Evolutionary conservation across 495 filamentous ascomycete genomes (phyloP).

Genomic region (Penicillium psychrofluorescens): DNA sequence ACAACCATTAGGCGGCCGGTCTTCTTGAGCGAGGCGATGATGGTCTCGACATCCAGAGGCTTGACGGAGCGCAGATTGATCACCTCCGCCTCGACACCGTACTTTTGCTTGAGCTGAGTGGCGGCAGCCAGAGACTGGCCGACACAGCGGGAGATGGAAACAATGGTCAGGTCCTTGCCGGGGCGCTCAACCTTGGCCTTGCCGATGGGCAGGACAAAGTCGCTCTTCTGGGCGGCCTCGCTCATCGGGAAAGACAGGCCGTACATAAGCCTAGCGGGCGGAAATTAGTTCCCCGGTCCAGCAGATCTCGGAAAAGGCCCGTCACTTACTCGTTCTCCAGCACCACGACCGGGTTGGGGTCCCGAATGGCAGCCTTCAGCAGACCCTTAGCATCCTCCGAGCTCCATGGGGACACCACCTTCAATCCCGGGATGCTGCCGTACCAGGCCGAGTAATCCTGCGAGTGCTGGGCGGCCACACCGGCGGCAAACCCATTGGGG

Average conservation of each 20-base stretch:
- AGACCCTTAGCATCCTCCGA: constrained; percentile 97
- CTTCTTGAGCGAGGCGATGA: constrained; percentile 97
- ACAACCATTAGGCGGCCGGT: constrained; percentile 86
- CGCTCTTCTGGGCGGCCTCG: constrained; percentile 85
- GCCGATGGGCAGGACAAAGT: constrained; percentile 93
- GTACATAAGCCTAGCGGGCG: constrained; percentile 64
- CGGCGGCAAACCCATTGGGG: constrained; percentile 93
- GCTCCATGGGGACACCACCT: constrained; percentile 93
- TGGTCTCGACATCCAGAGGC: constrained; percentile 89
- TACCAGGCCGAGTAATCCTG: constrained; percentile 99
- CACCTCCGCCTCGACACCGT: constrained; percentile 92
- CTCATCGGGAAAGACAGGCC: constrained; percentile 93
- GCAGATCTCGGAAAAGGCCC: neutral
- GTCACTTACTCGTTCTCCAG: constrained; percentile 83
- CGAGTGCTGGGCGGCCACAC: constrained; percentile 95
- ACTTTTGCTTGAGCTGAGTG: constrained; percentile 85
- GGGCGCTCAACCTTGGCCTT: constrained; percentile 98
- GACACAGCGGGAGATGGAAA: constrained; percentile 88
- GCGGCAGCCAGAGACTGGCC: constrained; percentile 87
- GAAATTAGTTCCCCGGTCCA: constrained; percentile 11
- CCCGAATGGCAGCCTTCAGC: constrained; percentile 93
- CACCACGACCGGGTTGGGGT: constrained; percentile 92
- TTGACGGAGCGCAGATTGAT: constrained; percentile 97
- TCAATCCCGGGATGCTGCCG: constrained; percentile 92
- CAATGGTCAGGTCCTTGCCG: constrained; percentile 93